phyloP scores from a whole-genome alignment of 2,329 filamentous ascomycete species.

The Colletotrichum echinochloae region DNA sequence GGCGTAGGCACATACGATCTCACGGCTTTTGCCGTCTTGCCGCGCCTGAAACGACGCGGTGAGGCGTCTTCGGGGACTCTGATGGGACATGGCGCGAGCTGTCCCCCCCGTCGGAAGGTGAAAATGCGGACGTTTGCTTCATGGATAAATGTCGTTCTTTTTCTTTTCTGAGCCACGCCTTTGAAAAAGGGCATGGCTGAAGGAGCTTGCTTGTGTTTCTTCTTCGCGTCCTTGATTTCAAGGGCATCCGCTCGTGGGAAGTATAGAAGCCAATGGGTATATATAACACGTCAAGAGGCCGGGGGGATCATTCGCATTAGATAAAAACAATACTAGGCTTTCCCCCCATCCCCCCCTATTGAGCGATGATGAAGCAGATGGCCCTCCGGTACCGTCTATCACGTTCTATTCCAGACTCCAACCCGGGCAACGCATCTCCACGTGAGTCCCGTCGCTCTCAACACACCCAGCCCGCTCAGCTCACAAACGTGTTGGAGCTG shows the following conservation, averaged over 20 bases:
- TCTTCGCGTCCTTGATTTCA: background rate
- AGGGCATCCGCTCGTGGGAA: background rate
- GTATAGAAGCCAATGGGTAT: background rate
- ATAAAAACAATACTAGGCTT: background rate
- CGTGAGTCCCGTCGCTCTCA: too few relatives aligned
- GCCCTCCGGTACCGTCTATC: background rate
- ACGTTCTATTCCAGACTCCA: conserved; percentile 8
- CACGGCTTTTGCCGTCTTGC: background rate
- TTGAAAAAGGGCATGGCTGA: background rate
- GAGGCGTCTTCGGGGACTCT: conserved; percentile 1
- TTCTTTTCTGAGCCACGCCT: background rate
- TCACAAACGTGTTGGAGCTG: conserved; percentile 29
- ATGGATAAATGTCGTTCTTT: background rate
- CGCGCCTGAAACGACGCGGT: conserved; percentile 17
- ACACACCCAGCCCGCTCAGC: background rate
- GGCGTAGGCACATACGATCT: too few relatives aligned
- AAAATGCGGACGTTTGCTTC: background rate
- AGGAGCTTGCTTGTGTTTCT: background rate
- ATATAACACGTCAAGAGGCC: background rate
- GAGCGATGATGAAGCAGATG: background rate
- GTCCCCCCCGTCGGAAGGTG: background rate
- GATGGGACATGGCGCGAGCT: background rate
- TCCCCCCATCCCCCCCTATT: background rate
- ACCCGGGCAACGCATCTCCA: background rate
- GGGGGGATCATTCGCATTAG: too few relatives aligned